phyloP scores from a whole-genome alignment of 2,329 filamentous ascomycete species.

The Scleromitrula shiraiana region DNA sequence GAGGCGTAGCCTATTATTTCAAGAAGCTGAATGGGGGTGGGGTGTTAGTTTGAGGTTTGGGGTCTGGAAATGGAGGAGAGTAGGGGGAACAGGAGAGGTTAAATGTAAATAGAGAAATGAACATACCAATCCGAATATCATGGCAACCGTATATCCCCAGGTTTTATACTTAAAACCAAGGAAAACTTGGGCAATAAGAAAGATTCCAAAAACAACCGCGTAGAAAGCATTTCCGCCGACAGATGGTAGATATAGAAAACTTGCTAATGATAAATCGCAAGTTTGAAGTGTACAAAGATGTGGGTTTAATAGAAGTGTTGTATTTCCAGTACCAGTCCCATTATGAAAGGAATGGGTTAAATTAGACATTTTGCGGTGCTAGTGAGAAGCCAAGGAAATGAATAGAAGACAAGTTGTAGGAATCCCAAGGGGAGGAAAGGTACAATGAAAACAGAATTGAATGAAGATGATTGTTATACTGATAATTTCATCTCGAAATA shows the following conservation, averaged over 20 bases:
- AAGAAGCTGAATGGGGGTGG: neutral
- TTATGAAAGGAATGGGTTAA: constrained; percentile 13
- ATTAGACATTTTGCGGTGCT: constrained; percentile 10
- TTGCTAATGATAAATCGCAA: constrained; percentile 44
- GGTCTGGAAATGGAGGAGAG: neutral
- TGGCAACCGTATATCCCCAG: constrained; percentile 45
- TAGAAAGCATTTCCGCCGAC: constrained; percentile 49
- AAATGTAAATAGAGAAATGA: neutral
- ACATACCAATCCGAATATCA: constrained; percentile 40
- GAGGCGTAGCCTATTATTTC: constrained; percentile 42
- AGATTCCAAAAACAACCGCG: constrained; percentile 40
- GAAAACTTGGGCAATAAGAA: constrained; percentile 34
- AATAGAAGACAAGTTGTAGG: too few species aligned
- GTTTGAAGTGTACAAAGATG: constrained; percentile 24
- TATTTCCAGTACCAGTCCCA: constrained; percentile 20
- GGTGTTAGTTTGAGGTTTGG: neutral
- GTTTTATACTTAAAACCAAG: constrained; percentile 45
- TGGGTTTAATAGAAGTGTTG: constrained; percentile 18
- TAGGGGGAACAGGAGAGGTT: neutral
- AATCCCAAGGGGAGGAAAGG: neutral
- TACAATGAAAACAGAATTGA: neutral
- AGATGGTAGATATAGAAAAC: constrained; percentile 50
- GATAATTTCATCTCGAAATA: neutral
- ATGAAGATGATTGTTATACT: neutral
- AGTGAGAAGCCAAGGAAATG: neutral